Conservation (phyloP, 2,329 filamentous ascomycete species). For the Fusarium abutilonis region DNA sequence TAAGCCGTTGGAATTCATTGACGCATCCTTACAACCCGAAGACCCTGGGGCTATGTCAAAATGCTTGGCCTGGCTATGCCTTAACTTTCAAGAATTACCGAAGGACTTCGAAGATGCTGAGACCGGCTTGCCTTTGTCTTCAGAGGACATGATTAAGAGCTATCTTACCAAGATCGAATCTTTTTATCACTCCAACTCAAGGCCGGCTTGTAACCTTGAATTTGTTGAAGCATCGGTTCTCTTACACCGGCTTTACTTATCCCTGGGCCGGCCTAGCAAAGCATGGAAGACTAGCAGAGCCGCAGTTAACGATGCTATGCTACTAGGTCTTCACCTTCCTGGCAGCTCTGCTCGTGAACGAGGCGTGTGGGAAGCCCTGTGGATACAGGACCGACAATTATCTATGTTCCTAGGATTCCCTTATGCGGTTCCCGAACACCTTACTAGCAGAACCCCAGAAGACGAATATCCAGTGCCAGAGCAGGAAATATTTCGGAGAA, state of each 20-base stretch:
- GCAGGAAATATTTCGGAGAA: conserved; percentile 26
- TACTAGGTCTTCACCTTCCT: conserved; percentile 59
- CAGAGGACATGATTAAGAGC: not conserved
- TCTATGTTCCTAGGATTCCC: conserved; percentile 28
- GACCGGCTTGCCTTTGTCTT: conserved; percentile 49
- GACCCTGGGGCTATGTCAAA: conserved; percentile 42
- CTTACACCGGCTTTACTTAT: conserved; percentile 62
- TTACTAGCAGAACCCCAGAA: not conserved
- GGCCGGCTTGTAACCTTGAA: conserved; percentile 52
- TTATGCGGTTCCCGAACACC: conserved; percentile 10
- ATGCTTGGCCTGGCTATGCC: conserved; percentile 55
- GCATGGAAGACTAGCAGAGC: conserved; percentile 63
- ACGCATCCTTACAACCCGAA: conserved; percentile 1
- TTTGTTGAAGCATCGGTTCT: conserved; percentile 63
- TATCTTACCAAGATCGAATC: conserved; percentile 7
- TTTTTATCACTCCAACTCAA: conserved; percentile 1
- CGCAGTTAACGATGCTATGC: conserved; percentile 61
- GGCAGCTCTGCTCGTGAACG: conserved; percentile 46
- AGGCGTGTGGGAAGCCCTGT: conserved; percentile 53
- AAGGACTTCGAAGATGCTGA: conserved; percentile 44
- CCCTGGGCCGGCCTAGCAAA: conserved; percentile 64
- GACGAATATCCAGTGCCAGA: not conserved
- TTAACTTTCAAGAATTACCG: conserved; percentile 55
- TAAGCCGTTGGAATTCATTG: not conserved
- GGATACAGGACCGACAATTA: conserved; percentile 55